Conservation (phyloP, 1,139 yeast genomes). For the Candida glucosophila region DNA sequence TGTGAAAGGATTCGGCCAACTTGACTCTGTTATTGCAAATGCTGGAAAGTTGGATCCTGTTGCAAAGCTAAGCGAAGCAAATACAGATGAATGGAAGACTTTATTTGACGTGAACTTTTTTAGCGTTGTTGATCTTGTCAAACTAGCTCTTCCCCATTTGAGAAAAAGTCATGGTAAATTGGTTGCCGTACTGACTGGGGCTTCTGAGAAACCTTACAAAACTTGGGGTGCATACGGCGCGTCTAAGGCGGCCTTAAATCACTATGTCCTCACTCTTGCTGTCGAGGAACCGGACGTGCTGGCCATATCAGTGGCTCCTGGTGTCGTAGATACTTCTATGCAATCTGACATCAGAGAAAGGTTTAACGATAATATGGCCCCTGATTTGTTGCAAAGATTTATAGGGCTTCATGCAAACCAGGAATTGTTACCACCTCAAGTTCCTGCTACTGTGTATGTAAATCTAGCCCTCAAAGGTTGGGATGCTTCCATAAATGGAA, state of each 20-base stretch:
- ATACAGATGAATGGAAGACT: conserved; percentile 49
- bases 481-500: conserved; percentile 47
- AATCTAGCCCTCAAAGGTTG: conserved; percentile 56
- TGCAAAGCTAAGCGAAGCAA: conserved; percentile 40
- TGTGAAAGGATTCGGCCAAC: conserved; percentile 42
- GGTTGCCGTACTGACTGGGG: conserved; percentile 81
- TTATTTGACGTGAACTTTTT: conserved; percentile 75
- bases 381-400: conserved; percentile 49
- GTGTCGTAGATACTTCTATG: conserved; percentile 87
- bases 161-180: conserved; percentile 50
- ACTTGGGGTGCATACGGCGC: conserved; percentile 52
- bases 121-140: conserved; percentile 58
- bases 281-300: conserved; percentile 54
- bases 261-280: conserved; percentile 40
- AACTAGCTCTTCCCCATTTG: conserved; percentile 51
- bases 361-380: conserved; percentile 49
- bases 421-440: conserved; percentile 52
- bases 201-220: conserved; percentile 48
- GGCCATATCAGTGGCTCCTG: conserved; percentile 78
- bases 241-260: conserved; percentile 23
- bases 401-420: conserved; percentile 46
- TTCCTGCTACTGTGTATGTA: conserved; percentile 64
- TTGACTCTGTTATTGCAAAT: conserved; percentile 71
- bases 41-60: conserved; percentile 90
- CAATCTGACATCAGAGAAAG: conserved; percentile 64